Evolutionary conservation across 225 moss, liverwort and hornwort genomes (phyloP), one percentile per base, ranked within the genome.

Genomic region (Marchantia paleacea): DNA sequence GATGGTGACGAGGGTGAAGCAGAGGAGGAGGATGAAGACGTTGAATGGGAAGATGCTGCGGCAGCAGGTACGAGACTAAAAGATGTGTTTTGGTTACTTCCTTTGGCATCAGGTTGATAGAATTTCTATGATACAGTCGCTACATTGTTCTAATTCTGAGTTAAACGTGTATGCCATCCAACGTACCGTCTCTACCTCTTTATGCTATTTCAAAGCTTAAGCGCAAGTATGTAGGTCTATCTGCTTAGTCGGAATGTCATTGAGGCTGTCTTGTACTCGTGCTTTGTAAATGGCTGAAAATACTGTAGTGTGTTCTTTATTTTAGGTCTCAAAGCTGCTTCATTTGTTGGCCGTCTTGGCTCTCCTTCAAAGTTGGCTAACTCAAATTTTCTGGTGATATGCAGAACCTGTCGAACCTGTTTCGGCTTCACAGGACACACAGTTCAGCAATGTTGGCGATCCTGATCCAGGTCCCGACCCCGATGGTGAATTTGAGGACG

Each of bases 21-120:
- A 83, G 75, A 81, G 68, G 83, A 73, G 30, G 85, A 85, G 83
- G 74, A 80, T 61, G 95, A 95, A 54, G 96, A 90, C 78, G 94
- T 93, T 78, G 96, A 94, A 83, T 96, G 96, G 96, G 94, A 94
- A 84, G 94, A 96, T 82, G 90, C 89, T 63, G 85, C 91, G 73
- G 84, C 84, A 70, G 82, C 89, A 88, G 96, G 94, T 94, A 87
- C 54, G 51, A 6, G 69, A 62, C 51, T 48, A 48, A n/a, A 81
- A 52, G 39, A 39, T 39, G 39, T 39, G 39, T 39, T 4, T 63
- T 16, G 28, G 28, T 14, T 39, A 39, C 39, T 39, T 2, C 39
- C 2, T 39, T 39, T 39, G 39, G 39, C 39, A 65, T 1, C 22
- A 15, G 15, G 9, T 14, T 79, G 26, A 47, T 29, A 7, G 31